phyloP scores from a whole-genome alignment of 23 red algal genomes.

The Gracilariopsis chorda region DNA sequence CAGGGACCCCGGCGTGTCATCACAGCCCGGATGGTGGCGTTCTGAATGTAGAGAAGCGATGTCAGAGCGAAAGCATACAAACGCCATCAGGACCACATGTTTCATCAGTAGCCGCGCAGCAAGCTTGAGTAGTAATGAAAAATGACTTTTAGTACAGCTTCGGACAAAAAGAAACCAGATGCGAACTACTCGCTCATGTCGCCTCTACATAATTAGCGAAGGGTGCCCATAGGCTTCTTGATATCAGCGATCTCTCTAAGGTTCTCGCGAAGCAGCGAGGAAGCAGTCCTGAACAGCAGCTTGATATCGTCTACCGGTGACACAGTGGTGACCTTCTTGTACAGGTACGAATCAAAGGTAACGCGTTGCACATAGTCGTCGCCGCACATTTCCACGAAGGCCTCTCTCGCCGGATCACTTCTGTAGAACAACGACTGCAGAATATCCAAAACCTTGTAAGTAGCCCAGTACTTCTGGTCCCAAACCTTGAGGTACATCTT shows the following conservation, averaged over 20 bases:
- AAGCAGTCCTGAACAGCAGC: conserved; percentile 95
- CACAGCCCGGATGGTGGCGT: too few relatives aligned
- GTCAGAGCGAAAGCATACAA: too few relatives aligned
- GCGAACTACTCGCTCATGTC: too few relatives aligned
- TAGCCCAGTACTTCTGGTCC: conserved; percentile 98
- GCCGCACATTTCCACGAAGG: conserved; percentile 98
- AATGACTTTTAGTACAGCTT: too few relatives aligned
- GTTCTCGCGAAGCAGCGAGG: conserved; percentile 67
- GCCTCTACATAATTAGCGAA: conserved; percentile 47
- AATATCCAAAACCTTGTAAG: conserved; percentile 96
- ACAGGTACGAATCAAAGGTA: conserved; percentile 98
- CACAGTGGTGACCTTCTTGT: conserved; percentile 96
- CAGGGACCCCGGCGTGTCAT: too few relatives aligned
- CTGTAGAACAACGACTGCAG: conserved; percentile 95
- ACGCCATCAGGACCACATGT: too few relatives aligned
- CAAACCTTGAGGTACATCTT: conserved; percentile 82
- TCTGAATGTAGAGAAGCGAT: too few relatives aligned
- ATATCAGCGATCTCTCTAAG: conserved; percentile 53
- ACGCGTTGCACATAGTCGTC: conserved; percentile 99
- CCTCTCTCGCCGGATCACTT: conserved; percentile 89
- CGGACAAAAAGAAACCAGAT: too few relatives aligned
- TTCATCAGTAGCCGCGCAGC: too few relatives aligned
- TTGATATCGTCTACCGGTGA: conserved; percentile 96
- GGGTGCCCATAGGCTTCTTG: conserved; percentile 48
- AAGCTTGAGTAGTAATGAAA: too few relatives aligned